Evolutionary conservation across 1,284 basidiomycete species (phyloP).

Genomic region (Takashimella tepidaria): DNA sequence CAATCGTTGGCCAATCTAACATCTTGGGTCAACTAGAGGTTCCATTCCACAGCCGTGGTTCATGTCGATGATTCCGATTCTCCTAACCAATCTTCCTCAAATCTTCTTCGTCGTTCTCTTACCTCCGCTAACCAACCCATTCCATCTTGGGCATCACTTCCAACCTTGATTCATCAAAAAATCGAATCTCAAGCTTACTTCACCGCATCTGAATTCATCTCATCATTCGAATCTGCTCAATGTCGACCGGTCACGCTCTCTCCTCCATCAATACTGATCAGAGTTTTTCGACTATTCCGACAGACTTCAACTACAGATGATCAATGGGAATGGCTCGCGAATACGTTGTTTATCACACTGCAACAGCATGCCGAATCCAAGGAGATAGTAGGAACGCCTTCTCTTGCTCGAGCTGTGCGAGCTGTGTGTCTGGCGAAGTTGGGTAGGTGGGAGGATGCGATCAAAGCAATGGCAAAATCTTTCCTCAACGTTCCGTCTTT

Average conservation of each 20-base stretch:
- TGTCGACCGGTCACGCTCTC: not conserved
- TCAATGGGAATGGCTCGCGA: not conserved
- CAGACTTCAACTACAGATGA: not conserved
- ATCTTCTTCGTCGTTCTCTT: not conserved
- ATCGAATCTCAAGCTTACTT: not conserved
- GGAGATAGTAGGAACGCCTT: not conserved
- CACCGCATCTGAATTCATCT: not conserved
- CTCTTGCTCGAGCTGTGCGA: not conserved
- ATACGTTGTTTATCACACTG: not conserved
- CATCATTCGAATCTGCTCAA: not conserved
- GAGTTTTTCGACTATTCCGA: not conserved
- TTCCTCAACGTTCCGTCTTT: not conserved
- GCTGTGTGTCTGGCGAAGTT: not conserved
- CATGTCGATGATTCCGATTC: no score
- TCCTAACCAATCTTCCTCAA: no score
- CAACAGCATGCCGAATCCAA: not conserved
- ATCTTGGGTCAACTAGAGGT: no score
- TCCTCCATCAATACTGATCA: not conserved
- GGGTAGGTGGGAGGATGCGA: not conserved
- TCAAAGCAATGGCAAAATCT: not conserved
- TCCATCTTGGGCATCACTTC: not conserved
- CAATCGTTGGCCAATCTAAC: no score
- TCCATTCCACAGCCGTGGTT: no score
- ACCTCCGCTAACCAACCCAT: not conserved
- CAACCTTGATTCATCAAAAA: not conserved